Percentiles rank a stretch among this genome's conserved stretches.
phyloP scores from a whole-genome alignment of 2,329 filamentous ascomycete genomes.

The Penicillium palitans region DNA sequence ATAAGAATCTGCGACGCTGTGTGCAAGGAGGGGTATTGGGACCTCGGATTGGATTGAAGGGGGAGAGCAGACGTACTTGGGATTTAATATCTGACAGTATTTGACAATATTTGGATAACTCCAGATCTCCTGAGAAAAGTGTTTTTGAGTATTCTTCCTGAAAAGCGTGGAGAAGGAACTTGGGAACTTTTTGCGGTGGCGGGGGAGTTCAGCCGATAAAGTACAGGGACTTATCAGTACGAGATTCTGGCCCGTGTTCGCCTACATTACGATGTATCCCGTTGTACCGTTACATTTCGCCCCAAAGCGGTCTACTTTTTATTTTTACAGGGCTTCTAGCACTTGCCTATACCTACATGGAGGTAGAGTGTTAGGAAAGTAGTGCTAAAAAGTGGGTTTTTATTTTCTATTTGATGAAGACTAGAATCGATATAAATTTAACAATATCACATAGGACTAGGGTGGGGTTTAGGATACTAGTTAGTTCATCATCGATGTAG shows the following conservation, averaged over 20 bases:
- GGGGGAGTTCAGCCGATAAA: conserved; percentile 9
- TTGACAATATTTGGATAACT: background rate
- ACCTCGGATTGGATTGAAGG: background rate
- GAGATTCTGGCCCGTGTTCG: background rate
- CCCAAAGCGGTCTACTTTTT: conserved; percentile 8
- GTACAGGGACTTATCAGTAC: conserved; percentile 11
- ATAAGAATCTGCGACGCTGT: conserved; percentile 25
- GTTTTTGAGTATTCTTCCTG: background rate
- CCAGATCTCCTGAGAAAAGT: background rate
- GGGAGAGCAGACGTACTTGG: background rate
- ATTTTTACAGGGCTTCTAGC: background rate
- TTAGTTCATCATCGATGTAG: too few relatives aligned
- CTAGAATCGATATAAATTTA: too few relatives aligned
- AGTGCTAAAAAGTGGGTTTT: background rate
- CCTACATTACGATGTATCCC: background rate
- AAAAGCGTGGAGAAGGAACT: conserved; percentile 2
- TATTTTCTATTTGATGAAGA: too few relatives aligned
- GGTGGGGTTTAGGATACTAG: background rate
- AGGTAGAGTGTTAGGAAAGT: background rate
- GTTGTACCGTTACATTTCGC: background rate
- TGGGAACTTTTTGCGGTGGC: conserved; percentile 13
- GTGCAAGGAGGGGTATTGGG: conserved; percentile 22
- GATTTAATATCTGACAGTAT: background rate
- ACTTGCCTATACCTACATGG: background rate
- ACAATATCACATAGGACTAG: too few relatives aligned